Evolutionary conservation across 2,329 filamentous ascomycete genomes (phyloP), one percentile per base, ranked within the genome.

Genomic region (Dactylonectria estremocensis): DNA sequence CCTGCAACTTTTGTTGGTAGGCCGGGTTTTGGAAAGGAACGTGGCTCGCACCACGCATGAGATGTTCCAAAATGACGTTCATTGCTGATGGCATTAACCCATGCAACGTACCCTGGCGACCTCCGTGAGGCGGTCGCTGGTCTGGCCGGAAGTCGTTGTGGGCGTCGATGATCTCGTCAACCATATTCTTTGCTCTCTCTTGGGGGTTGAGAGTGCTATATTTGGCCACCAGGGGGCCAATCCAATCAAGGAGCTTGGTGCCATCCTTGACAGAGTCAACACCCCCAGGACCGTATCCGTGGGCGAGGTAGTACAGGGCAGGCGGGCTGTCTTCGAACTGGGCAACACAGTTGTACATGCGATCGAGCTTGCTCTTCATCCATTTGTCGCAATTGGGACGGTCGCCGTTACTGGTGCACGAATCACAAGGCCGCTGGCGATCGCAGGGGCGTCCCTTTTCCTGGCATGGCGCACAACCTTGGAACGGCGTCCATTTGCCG

Each of bases 401-500:
- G 14, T 16, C 14, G 3, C 61, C 68, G 20, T 64, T 37, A 8
- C 58, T 20, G 11, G 68, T 61, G 70, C 81, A 83, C 4, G 75
- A 79, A 57, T 82, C 79, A 62, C 81, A 83, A 1, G 81, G 81
- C 20, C 80, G 75, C 60, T 80, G 79, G 1, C 78, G 76, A 54
- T 83, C 81, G 64, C 81, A 83, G 58, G 75, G 71, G 1, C 74
- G 53, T 3, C 67, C 67, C 7, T 48, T 71, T 1, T 60, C 43
- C 4, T 56, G 14, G 68, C 80, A 81, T 16, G 64, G 64, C 1
- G 35, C 9, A 63, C 79, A 81, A 0, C 66, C 62, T 11, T 66
- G 45, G 63, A 76, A 81, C 11, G 76, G 66, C 60, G 73, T 61
- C 20, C 69, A 72, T 24, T 68, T 64, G 5, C 80, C 79, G 52